Evolutionary conservation across 768 basidiomycete species (phyloP), one percentile per base, ranked within the genome.

Genomic region (Daedaleopsis sinensis): DNA sequence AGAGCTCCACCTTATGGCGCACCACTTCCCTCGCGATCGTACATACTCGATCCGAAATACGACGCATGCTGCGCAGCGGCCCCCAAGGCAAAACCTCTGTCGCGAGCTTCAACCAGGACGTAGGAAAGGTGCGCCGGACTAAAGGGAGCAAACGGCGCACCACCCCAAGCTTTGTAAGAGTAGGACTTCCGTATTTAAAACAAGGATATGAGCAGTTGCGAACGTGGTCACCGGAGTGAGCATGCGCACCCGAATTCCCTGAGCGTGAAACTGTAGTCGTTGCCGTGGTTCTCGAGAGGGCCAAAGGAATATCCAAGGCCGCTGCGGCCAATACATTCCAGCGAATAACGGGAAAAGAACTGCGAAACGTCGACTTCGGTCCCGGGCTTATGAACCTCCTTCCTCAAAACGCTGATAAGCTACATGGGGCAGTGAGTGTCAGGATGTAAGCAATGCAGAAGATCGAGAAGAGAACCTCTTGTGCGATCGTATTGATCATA

Each of bases 341-440:
- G 53, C 13, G 59, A 49, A 39, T 50, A 61, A 16, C 59, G 52
- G 48, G 47, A 50, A 9, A 55, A 35, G 32, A 50, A 51, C 24
- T 61, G 53, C 13, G 59, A 37, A n/a, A 61, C 49, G 18, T 61
- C 59, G 24, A 61, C 53, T 32, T 61, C 59, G 5, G 47, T 61
- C 11, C 23, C 9, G 4, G 53, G 24, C 3, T 16, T 15, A 5
- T 23, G 18, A 0, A 54, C 47, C 32, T 54, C 16, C 1, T 16
- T 32, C 0, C 21, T 15, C 3, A 60, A 12, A 1, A 52, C 44
- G 15, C 38, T 35, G 6, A 42, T 36, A 8, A 60, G 37, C 59
- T 60, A 19, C n/a, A 16, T 23, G 9, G 10, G 2, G 21, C 21
- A 9, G n/a, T 9, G 5, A 35, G 32, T 49, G 43, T 32, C 27